These are phyloP conservation scores for Xylariaceae sp. DNA, from an alignment of 2,329 filamentous ascomycete genomes.

Conservation along the genomic window DNA sequence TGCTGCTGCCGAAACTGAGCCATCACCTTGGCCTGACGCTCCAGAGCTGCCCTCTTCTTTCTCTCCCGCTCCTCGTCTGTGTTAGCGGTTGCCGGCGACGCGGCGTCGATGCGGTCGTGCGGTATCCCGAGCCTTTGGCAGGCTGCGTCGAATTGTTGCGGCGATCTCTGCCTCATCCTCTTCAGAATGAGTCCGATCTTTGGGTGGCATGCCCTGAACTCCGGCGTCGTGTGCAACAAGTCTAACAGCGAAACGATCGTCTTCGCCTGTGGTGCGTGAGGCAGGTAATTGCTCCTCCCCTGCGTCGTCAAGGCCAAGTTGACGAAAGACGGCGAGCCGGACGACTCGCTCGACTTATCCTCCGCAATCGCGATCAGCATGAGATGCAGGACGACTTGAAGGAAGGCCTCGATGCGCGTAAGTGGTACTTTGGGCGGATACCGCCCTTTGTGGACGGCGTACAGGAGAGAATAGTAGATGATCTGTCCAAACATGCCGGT, in stretches of 20 bases:
- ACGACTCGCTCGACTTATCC: constrained; percentile 55
- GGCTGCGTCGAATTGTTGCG: constrained; percentile 63
- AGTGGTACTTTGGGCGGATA: constrained; percentile 69
- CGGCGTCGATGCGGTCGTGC: constrained; percentile 73
- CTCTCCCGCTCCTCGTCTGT: constrained; percentile 69
- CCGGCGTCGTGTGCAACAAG: constrained; percentile 59
- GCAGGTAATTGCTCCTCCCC: constrained; percentile 57
- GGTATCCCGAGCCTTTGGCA: constrained; percentile 60
- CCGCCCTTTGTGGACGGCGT: constrained; percentile 64
- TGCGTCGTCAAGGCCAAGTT: constrained; percentile 61
- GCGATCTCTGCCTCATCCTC: constrained; percentile 77
- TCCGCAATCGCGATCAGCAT: constrained; percentile 80
- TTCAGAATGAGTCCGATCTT: constrained; percentile 81
- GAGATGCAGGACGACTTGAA: constrained; percentile 87
- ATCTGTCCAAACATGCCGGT: constrained; percentile 85
- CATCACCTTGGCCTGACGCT: constrained; percentile 90
- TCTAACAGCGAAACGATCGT: constrained; percentile 62
- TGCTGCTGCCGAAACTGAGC: constrained; percentile 97
- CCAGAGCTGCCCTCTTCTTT: constrained; percentile 86
- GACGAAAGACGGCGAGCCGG: constrained; percentile 61
- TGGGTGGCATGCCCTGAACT: constrained; percentile 75
- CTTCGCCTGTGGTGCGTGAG: constrained; percentile 49
- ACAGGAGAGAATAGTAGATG: constrained; percentile 81
- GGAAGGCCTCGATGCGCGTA: constrained; percentile 82
- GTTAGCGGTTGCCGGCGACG: constrained; percentile 73